Conservation (phyloP, 495 filamentous ascomycete genomes). For the Hyaloscypha variabilis region DNA sequence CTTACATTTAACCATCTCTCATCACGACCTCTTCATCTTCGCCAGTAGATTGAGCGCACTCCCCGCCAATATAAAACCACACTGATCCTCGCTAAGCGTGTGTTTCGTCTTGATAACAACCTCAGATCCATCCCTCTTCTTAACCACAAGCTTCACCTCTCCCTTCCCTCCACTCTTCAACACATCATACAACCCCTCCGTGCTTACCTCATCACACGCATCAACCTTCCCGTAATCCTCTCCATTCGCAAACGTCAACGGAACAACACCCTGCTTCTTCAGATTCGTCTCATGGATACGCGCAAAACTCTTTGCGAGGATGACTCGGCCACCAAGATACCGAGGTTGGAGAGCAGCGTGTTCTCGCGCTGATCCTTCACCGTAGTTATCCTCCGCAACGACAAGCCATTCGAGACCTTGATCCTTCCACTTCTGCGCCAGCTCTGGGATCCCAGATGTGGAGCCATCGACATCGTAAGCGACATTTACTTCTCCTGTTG, state of each 20-base stretch:
- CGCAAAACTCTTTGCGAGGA: constrained; percentile 90
- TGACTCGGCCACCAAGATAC: constrained; percentile 86
- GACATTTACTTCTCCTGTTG: constrained; percentile 87
- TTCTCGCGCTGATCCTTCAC: constrained; percentile 91
- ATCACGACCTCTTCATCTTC: constrained; percentile 32
- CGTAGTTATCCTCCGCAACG: constrained; percentile 97
- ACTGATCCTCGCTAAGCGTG: constrained; percentile 85
- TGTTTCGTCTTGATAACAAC: constrained; percentile 68
- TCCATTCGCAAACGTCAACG: constrained; percentile 83
- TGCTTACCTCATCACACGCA: constrained; percentile 80
- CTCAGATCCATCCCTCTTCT: constrained; percentile 64
- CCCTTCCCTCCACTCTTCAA: constrained; percentile 77
- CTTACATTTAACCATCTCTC: background rate
- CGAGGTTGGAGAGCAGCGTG: constrained; percentile 96
- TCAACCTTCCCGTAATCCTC: constrained; percentile 83
- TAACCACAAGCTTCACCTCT: constrained; percentile 69
- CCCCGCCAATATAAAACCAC: constrained; percentile 86
- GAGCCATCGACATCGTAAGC: constrained; percentile 81
- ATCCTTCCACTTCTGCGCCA: constrained; percentile 79
- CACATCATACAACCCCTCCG: constrained; percentile 81
- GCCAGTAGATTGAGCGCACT: constrained; percentile 89
- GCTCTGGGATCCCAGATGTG: constrained; percentile 73
- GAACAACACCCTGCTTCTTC: constrained; percentile 98
- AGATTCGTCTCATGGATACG: constrained; percentile 98
- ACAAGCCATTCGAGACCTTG: constrained; percentile 80